A percentile compares a stretch with the other conserved stretches of the same genome.
These are phyloP conservation scores for Penicillium maclennaniae DNA, from an alignment of 495 filamentous ascomycete genomes.

Conservation along the genomic window DNA sequence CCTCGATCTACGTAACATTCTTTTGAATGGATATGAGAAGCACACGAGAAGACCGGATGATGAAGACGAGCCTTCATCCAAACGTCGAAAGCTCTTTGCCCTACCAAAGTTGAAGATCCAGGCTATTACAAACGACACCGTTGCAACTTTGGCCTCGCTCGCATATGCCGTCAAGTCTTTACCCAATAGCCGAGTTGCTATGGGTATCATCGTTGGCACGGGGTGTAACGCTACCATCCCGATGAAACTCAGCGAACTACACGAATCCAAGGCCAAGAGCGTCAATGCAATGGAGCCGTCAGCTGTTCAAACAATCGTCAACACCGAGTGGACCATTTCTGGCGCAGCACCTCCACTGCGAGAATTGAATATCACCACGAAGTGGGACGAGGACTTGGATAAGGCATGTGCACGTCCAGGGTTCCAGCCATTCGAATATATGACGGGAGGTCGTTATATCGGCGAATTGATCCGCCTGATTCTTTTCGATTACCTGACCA, in stretches of 20 bases:
- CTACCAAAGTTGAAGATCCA: constrained; percentile 66
- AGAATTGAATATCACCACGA: constrained; percentile 59
- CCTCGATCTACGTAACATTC: constrained; percentile 65
- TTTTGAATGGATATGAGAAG: constrained; percentile 64
- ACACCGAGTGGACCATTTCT: constrained; percentile 84
- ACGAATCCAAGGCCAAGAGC: constrained; percentile 55
- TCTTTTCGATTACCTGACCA: constrained; percentile 60
- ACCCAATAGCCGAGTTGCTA: constrained; percentile 67
- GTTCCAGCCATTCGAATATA: constrained; percentile 84
- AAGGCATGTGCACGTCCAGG: constrained; percentile 63
- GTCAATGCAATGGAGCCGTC: constrained; percentile 36
- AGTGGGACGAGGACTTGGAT: constrained; percentile 69
- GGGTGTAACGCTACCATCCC: constrained; percentile 81
- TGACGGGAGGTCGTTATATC: constrained; percentile 80
- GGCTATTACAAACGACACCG: constrained; percentile 78
- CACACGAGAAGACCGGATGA: constrained; percentile 46
- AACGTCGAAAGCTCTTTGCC: constrained; percentile 44
- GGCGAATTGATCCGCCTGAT: constrained; percentile 77
- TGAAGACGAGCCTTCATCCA: constrained; percentile 41
- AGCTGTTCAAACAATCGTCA: constrained; percentile 65
- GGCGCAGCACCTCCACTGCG: constrained; percentile 64
- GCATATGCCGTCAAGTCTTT: constrained; percentile 61
- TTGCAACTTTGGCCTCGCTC: constrained; percentile 74
- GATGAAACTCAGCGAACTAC: constrained; percentile 60
- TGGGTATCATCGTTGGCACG: constrained; percentile 80